These are phyloP conservation scores for Oenanthe sinensis DNA, from an alignment of 129 eudicot species.

Conservation along the genomic window DNA sequence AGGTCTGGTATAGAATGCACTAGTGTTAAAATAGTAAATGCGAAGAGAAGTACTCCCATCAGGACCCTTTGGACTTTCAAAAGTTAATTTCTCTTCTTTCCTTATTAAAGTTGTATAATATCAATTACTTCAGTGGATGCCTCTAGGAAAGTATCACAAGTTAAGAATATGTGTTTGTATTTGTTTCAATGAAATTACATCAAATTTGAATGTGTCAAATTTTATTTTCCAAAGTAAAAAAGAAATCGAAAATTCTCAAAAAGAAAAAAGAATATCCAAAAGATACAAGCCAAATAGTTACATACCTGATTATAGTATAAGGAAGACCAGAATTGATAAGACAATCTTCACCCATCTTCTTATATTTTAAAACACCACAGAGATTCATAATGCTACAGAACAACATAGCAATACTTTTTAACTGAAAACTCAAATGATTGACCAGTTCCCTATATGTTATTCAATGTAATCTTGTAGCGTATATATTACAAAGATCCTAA, in stretches of 20 bases:
- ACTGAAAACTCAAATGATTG: neutral
- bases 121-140: neutral
- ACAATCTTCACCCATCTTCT: slow-evolving; percentile 97
- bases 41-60: neutral
- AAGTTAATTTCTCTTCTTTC: neutral
- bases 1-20: slow-evolving; percentile 38
- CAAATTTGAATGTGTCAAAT: neutral
- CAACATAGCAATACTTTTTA: neutral
- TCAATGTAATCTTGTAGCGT: neutral
- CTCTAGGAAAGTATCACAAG: neutral
- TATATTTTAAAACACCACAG: slow-evolving; percentile 92
- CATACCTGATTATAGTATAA: slow-evolving; percentile 85
- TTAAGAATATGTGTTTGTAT: neutral
- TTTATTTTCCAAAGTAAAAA: neutral
- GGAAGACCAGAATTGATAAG: slow-evolving; percentile 89
- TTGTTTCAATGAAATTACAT: neutral
- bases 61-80: neutral
- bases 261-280: neutral
- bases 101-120: neutral
- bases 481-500: neutral
- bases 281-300: neutral
- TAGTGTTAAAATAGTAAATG: neutral
- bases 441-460: neutral
- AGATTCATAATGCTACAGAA: slow-evolving; percentile 82
- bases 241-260: neutral